Evolutionary conservation across 176 grass and related monocot genomes (phyloP).

Genomic region (Cenchrus americanus): DNA sequence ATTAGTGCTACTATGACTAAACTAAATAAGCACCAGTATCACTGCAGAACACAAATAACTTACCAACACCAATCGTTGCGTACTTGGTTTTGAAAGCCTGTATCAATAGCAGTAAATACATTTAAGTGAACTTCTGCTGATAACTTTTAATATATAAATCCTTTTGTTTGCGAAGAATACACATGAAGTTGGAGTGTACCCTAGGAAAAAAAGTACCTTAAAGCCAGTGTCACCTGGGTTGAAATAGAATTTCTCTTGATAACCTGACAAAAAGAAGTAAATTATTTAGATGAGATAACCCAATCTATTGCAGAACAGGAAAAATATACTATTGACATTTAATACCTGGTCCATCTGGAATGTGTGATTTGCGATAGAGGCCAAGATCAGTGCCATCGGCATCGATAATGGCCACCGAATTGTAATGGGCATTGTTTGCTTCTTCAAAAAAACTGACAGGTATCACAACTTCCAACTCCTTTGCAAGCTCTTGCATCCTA

Average conservation of each 20-base stretch:
- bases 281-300: neutral
- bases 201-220: slow-evolving; percentile 59
- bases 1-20: neutral
- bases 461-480: slow-evolving; percentile 89
- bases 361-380: slow-evolving; percentile 94
- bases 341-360: slow-evolving; percentile 94
- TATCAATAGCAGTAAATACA: slow-evolving; percentile 1
- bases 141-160: neutral
- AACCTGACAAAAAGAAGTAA: slow-evolving; percentile 56
- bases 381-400: slow-evolving; percentile 93
- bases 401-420: slow-evolving; percentile 92
- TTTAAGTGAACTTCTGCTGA: neutral
- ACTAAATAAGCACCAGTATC: neutral
- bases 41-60: slow-evolving; percentile 38
- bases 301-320: neutral
- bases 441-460: slow-evolving; percentile 96
- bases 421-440: slow-evolving; percentile 97
- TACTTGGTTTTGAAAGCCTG: slow-evolving; percentile 92
- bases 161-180: neutral
- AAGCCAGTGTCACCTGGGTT: slow-evolving; percentile 93
- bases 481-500: slow-evolving; percentile 91
- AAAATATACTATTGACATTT: neutral
- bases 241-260: slow-evolving; percentile 98
- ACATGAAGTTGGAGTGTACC: neutral
- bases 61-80: slow-evolving; percentile 93